Evolutionary conservation across 2,329 filamentous ascomycete genomes (phyloP).

Genomic region (Ascochyta lentis): DNA sequence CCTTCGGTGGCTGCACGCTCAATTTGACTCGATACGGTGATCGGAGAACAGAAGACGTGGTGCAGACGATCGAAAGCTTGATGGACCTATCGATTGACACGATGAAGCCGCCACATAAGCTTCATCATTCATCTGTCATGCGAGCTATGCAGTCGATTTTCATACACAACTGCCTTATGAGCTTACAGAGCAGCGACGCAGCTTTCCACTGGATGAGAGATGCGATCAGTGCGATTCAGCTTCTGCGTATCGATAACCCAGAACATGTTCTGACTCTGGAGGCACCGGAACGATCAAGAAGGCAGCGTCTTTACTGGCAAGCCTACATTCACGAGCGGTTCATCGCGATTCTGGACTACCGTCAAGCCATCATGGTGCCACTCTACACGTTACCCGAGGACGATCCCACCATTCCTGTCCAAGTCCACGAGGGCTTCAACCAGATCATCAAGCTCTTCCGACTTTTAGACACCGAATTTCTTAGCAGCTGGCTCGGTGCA

Average conservation of each 20-base stretch:
- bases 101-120: slow-evolving; percentile 47
- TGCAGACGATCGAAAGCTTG: slow-evolving; percentile 42
- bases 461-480: slow-evolving; percentile 54
- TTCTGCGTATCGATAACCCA: slow-evolving; percentile 52
- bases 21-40: slow-evolving; percentile 50
- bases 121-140: slow-evolving; percentile 53
- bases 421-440: slow-evolving; percentile 53
- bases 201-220: slow-evolving; percentile 61
- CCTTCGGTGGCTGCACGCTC: slow-evolving; percentile 56
- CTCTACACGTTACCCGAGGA: slow-evolving; percentile 50
- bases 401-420: slow-evolving; percentile 49
- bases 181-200: slow-evolving; percentile 56
- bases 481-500: slow-evolving; percentile 54
- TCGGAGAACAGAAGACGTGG: slow-evolving; percentile 41
- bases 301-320: slow-evolving; percentile 63
- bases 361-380: slow-evolving; percentile 51
- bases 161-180: slow-evolving; percentile 61
- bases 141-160: slow-evolving; percentile 61
- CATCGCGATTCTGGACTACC: slow-evolving; percentile 59
- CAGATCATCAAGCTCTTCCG: slow-evolving; percentile 55
- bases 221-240: slow-evolving; percentile 51
- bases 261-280: slow-evolving; percentile 42
- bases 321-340: slow-evolving; percentile 65
- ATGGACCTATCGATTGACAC: slow-evolving; percentile 47
- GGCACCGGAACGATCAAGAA: slow-evolving; percentile 49